These are phyloP conservation scores for Solanum sejunctum DNA, from an alignment of 257 asterid genomes.

Conservation along the genomic window DNA sequence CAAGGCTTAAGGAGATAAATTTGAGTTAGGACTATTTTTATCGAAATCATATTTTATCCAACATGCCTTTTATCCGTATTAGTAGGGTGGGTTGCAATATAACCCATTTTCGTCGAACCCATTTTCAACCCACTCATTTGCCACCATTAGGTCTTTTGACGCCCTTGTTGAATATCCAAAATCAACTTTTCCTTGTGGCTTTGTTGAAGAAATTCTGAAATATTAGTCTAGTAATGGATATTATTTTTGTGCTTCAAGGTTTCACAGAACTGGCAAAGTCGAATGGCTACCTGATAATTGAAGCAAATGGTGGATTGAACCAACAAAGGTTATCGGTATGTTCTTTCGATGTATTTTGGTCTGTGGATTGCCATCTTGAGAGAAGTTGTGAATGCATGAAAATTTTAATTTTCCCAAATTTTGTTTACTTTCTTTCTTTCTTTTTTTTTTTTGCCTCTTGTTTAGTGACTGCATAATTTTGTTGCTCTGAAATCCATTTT, in stretches of 20 bases:
- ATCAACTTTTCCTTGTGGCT: neutral
- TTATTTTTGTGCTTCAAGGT: conserved; percentile 25
- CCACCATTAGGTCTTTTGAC: neutral
- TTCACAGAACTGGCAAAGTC: conserved; percentile 56
- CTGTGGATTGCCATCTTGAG: neutral
- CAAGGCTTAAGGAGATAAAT: neutral
- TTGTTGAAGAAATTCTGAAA: neutral
- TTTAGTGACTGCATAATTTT: neutral
- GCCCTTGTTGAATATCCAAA: neutral
- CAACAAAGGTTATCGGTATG: conserved; percentile 97
- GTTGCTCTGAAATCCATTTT: neutral
- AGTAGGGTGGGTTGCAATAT: neutral
- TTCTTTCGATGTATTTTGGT: conserved; percentile 3
- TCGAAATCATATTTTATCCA: neutral
- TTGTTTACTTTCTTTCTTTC: neutral
- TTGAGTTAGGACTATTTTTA: neutral
- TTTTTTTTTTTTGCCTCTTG: neutral
- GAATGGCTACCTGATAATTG: conserved; percentile 84
- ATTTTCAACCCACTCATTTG: neutral
- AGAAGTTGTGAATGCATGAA: neutral
- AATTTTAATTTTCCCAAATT: neutral
- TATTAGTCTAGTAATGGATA: neutral
- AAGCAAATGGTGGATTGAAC: conserved; percentile 98
- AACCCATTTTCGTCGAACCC: neutral
- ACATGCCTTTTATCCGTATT: neutral